A percentile compares a stretch with the other conserved stretches of the same genome.
These are phyloP conservation scores for Fusarium tupiense DNA, from an alignment of 2,329 filamentous ascomycete species.

Conservation along the genomic window DNA sequence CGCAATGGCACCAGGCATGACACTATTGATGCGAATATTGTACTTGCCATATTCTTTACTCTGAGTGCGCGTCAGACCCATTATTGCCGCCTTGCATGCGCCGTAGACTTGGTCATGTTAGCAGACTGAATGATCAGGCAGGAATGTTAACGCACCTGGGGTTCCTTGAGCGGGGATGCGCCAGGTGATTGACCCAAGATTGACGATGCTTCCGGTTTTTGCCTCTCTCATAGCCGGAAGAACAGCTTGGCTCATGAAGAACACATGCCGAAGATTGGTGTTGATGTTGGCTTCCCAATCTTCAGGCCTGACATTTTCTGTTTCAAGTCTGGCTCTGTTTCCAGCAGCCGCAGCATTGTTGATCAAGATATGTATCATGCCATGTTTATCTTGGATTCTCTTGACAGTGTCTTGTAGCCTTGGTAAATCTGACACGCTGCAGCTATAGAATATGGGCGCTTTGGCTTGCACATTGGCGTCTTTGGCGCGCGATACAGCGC, in stretches of 20 bases:
- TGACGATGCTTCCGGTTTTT: constrained; percentile 61
- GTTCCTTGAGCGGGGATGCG: constrained; percentile 54
- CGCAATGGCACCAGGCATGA: constrained; percentile 60
- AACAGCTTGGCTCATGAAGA: constrained; percentile 78
- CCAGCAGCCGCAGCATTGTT: constrained; percentile 76
- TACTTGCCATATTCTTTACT: constrained; percentile 61
- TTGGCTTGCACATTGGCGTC: constrained; percentile 13
- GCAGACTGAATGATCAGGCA: fast-evolving
- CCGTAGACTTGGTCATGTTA: constrained; percentile 51
- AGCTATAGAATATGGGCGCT: constrained; percentile 52
- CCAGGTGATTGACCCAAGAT: constrained; percentile 62
- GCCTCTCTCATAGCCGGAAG: constrained; percentile 65
- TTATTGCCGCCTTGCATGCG: constrained; percentile 63
- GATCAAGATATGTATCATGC: constrained; percentile 76
- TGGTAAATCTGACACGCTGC: constrained; percentile 54
- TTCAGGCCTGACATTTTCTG: constrained; percentile 51
- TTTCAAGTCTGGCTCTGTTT: constrained; percentile 41
- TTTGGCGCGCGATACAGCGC: constrained; percentile 21
- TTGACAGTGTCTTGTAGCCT: constrained; percentile 47
- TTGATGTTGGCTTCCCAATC: constrained; percentile 56
- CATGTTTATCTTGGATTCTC: constrained; percentile 43
- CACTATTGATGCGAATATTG: constrained; percentile 59
- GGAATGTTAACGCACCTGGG: constrained; percentile 38
- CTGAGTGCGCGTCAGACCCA: constrained; percentile 66
- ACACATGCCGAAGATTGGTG: constrained; percentile 55